These are phyloP conservation scores for Neurospora sublineolata DNA, from an alignment of 495 filamentous ascomycete species.

Conservation along the genomic window DNA sequence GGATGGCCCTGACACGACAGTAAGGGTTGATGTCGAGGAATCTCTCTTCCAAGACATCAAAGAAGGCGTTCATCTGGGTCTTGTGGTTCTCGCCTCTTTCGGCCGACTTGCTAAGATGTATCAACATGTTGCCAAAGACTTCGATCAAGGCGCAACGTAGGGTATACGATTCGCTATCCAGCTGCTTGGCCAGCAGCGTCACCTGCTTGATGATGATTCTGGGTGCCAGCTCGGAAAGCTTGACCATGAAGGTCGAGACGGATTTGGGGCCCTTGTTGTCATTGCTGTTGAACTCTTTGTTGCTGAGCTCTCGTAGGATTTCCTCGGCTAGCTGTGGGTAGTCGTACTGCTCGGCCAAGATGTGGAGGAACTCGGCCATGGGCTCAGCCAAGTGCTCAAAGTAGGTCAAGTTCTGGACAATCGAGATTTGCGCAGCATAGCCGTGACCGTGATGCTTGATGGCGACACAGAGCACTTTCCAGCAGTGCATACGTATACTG, in stretches of 20 bases:
- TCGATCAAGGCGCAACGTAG: constrained; percentile 89
- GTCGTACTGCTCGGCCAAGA: constrained; percentile 93
- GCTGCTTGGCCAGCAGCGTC: constrained; percentile 79
- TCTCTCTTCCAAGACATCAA: constrained; percentile 88
- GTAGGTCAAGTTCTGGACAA: constrained; percentile 93
- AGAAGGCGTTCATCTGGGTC: constrained; percentile 89
- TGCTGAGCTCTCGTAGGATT: constrained; percentile 84
- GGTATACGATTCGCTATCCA: constrained; percentile 96
- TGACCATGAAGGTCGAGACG: constrained; percentile 89
- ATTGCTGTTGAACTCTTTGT: constrained; percentile 95
- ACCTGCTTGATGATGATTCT: constrained; percentile 94
- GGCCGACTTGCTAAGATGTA: constrained; percentile 80
- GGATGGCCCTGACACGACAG: constrained; percentile 80
- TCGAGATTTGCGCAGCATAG: constrained; percentile 93
- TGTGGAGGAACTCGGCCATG: constrained; percentile 97
- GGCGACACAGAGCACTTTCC: constrained; percentile 92
- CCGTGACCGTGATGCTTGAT: constrained; percentile 97
- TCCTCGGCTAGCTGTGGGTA: constrained; percentile 93
- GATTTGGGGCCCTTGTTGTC: constrained; percentile 93
- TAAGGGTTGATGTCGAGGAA: constrained; percentile 97
- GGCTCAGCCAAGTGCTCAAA: constrained; percentile 97
- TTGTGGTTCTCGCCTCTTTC: constrained; percentile 85
- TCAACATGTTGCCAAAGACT: constrained; percentile 94
- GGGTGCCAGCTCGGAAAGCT: constrained; percentile 90
- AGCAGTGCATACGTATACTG: constrained; percentile 85